Evolutionary conservation across 2,329 filamentous ascomycete species (phyloP), one percentile per base, ranked within the genome.

Genomic region (Curvularia hawaiiensis): DNA sequence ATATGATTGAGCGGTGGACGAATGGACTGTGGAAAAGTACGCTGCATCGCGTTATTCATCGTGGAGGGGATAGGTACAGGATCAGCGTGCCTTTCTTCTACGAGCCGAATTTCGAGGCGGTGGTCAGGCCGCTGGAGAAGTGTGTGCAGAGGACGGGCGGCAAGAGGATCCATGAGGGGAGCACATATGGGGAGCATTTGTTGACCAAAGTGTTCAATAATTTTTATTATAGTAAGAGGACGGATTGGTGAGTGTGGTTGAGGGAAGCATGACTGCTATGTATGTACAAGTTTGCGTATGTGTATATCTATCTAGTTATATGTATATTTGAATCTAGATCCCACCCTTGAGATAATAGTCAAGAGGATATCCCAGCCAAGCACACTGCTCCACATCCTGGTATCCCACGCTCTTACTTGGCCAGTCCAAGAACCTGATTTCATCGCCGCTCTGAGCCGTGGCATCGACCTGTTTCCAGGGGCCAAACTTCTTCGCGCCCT

Each of bases 351-450:
- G 59, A 52, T 74, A 75, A 51, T 75, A 75, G 33, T 72, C 67
- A 38, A 75, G 30, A 9, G 66, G 65, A 56, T 75, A 75, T 2
- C 70, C 71, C 18, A 75, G 54, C 69, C 70, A 75, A 12, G 54
- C 75, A 60, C 84, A 86, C 74, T 86, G 82, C 65, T 78, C 66
- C 58, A 79, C 64, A 71, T 86, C 84, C 28, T 78, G 73, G 59
- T 84, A 86, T 0, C 68, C 62, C 0, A 69, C 73, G 45, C 68
- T 70, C 62, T 71, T 63, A 69, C 81, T 79, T 58, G 84, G 74
- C 58, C 81, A 79, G 59, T 81, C 79, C 59, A 84, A 69, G 49
- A 80, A 65, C 56, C 79, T 79, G 53, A 82, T 72, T 24, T 69
- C 66, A 48, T 62, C 60, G 1, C 65, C 75, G 10, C 65, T 77